Evolutionary conservation across 495 filamentous ascomycete species (phyloP).

Genomic region (Neurospora sp.): DNA sequence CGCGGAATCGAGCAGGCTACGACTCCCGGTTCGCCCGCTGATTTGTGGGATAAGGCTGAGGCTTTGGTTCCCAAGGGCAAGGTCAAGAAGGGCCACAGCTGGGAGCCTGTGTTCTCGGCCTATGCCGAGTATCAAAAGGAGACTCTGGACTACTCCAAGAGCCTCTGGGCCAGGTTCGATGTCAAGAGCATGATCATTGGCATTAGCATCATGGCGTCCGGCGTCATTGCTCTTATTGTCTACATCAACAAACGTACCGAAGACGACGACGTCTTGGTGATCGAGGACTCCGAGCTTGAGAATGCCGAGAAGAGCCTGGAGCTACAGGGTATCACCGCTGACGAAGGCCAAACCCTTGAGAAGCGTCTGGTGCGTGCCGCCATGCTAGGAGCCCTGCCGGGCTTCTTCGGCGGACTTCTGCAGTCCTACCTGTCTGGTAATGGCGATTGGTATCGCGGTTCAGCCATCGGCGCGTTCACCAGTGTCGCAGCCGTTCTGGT

Average conservation of each 20-base stretch:
- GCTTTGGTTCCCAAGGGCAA: conserved; percentile 15
- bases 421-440: conserved; percentile 19
- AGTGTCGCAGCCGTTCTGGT: conserved; percentile 53
- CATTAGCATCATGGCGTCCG: conserved; percentile 55
- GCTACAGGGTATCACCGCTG: conserved; percentile 21
- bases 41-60: conserved; percentile 46
- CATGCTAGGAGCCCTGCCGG: conserved; percentile 20
- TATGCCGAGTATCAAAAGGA: conserved; percentile 67
- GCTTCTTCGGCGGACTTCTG: conserved; percentile 18
- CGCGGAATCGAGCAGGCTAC: conserved; percentile 52
- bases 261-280: conserved; percentile 32
- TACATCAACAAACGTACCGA: conserved; percentile 50
- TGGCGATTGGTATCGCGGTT: conserved; percentile 30
- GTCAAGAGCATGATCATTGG: conserved; percentile 74
- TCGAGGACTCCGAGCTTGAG: conserved; percentile 35
- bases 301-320: conserved; percentile 34
- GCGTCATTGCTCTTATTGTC: conserved; percentile 54
- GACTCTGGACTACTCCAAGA: conserved; percentile 70
- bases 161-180: conserved; percentile 86
- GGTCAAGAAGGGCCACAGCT: conserved; percentile 20
- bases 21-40: conserved; percentile 41
- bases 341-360: conserved; percentile 23
- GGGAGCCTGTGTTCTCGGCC: conserved; percentile 38
- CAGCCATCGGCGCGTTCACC: conserved; percentile 44
- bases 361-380: conserved; percentile 27